Conservation (phyloP, 1,284 basidiomycete species). For the Rhodotorula sp. region DNA sequence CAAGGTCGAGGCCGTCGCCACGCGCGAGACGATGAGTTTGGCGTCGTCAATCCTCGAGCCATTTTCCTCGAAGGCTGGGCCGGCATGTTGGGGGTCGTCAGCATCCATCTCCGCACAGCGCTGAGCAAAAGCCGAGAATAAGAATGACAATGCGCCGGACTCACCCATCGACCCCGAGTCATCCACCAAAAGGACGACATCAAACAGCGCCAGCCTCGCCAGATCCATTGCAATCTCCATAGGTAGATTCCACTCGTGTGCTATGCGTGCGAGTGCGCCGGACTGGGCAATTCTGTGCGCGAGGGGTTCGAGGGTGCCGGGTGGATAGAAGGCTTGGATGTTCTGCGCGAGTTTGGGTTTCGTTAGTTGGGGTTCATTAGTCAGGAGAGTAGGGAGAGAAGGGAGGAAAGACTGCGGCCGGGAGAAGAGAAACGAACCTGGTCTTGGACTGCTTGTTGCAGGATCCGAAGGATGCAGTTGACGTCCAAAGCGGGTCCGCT, state of each 20-base stretch:
- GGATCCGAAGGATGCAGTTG: slow-evolving; percentile 4
- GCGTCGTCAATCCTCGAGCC: slow-evolving; percentile 47
- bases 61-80: slow-evolving; percentile 46
- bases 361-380: too few relatives aligned
- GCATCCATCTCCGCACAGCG: too few relatives aligned
- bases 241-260: slow-evolving; percentile 53
- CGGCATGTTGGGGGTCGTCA: background rate
- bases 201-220: slow-evolving; percentile 50
- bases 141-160: too few relatives aligned
- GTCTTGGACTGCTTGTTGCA: slow-evolving; percentile 12
- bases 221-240: slow-evolving; percentile 53
- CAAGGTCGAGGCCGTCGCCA: slow-evolving; percentile 52
- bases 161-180: background rate
- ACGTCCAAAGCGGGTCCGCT: background rate
- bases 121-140: too few relatives aligned
- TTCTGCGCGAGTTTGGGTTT: too few relatives aligned
- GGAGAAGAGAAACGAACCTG: background rate
- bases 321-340: background rate
- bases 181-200: background rate
- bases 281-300: slow-evolving; percentile 51
- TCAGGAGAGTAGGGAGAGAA: background rate
- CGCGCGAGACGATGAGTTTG: slow-evolving; percentile 44
- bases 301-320: slow-evolving; percentile 50
- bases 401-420: background rate
- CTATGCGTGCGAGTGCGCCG: slow-evolving; percentile 51